Evolutionary conservation across 352 stramenopile species (phyloP), one percentile per base, ranked within the genome.

Genomic region (Phytophthora multivora): DNA sequence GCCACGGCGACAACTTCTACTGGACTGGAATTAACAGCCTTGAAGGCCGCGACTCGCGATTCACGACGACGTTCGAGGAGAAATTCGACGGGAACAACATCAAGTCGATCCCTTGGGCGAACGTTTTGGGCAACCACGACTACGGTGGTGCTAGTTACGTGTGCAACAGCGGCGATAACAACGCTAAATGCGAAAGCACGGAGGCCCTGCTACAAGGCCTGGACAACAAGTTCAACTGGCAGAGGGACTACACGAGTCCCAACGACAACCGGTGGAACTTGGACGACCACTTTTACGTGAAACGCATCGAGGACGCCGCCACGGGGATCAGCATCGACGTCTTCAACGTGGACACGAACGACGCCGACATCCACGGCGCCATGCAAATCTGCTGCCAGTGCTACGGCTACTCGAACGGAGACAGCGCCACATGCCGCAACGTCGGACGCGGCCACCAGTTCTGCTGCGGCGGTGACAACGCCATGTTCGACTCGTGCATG

Each of bases 1-100:
- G 55, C 2, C 63, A 64, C 15, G 63, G 63, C 11, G 63, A 71
- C 43, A 71, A 59, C 49, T 61, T 66, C n/a, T 71, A 71, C 42
- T 71, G 63, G 63, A 58, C n/a, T 7, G 63, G 63, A 1, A 66
- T 71, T 21, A 71, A 55, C 28, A 66, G 56, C 18, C 43, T 42
- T 0, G 42, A 61, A n/a, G 49, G 16, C 0, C 55, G 63, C 2
- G 55, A 66, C 25, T 47, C 35, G 7, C 63, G 56, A 8, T 62
- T 71, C 25, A 43, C 49, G 10, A 48, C 49, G 19, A 62, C 63
- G 11, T 67, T 67, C 25, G 59, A 62, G 45, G 59, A 48, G 15
- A 53, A 66, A 31, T 71, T 41, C 31, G 25, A 53, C 56, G 63
- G 63, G 0, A 11, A 12, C 4, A 66, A 66, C 43, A 48, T 71